Conservation (phyloP, 2,329 filamentous ascomycete species). For the Xylaria sp. region DNA sequence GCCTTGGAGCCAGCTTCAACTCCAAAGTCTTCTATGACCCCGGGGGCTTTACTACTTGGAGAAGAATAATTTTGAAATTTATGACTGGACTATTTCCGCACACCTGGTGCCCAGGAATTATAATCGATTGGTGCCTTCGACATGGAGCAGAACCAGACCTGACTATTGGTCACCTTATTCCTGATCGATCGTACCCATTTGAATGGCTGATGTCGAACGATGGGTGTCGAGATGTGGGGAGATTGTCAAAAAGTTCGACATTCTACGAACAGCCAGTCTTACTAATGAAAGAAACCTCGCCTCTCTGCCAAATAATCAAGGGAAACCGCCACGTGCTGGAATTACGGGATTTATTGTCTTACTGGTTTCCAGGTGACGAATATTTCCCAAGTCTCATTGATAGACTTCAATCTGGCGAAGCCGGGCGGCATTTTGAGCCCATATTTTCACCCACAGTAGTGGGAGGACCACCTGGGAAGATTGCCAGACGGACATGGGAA, state of each 20-base stretch:
- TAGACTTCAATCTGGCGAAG: background rate
- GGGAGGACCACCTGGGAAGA: background rate
- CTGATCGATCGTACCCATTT: background rate
- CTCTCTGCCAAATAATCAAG: background rate
- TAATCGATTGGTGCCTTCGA: slow-evolving; percentile 18
- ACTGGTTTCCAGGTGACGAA: background rate
- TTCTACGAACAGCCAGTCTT: background rate
- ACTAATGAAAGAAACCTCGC: background rate
- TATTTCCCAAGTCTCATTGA: slow-evolving; percentile 1
- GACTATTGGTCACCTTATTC: background rate
- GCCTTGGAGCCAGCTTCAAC: background rate
- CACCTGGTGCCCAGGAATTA: background rate
- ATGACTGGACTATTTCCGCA: background rate
- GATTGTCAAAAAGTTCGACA: background rate
- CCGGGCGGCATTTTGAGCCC: background rate
- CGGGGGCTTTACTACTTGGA: background rate
- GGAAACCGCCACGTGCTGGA: background rate
- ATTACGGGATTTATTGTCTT: background rate
- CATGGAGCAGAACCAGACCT: slow-evolving; percentile 7
- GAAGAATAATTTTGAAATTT: background rate
- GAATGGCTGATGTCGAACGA: background rate
- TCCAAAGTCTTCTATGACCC: background rate
- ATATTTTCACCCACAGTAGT: no score
- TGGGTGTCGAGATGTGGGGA: background rate
- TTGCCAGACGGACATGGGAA: background rate